A percentile compares a stretch with the other conserved stretches of the same genome.
Evolutionary conservation across 345 rosid genomes (phyloP).

Genomic region (Physaria fendleri): DNA sequence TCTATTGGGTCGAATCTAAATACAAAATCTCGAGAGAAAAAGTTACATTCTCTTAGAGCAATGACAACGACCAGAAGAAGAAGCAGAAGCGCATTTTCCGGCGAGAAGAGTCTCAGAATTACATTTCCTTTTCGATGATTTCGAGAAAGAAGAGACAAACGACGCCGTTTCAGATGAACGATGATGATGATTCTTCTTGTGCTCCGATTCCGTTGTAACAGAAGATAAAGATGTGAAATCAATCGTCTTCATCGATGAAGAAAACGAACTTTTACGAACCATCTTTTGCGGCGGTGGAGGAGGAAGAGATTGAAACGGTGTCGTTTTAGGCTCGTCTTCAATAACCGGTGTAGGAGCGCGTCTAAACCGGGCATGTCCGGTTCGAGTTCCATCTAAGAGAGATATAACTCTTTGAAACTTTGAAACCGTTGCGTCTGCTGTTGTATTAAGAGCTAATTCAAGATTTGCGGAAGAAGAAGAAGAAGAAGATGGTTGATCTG

Average conservation of each 20-base stretch:
- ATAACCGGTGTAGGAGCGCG: conserved; percentile 59
- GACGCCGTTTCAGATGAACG: conserved; percentile 53
- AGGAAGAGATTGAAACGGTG: conserved; percentile 51
- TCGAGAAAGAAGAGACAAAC: conserved; percentile 52
- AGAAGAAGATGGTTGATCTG: conserved; percentile 35
- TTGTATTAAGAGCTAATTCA: conserved; percentile 47
- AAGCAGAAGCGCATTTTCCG: conserved; percentile 48
- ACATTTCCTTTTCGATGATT: conserved; percentile 58
- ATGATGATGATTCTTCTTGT: conserved; percentile 22
- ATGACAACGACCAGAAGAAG: conserved; percentile 74
- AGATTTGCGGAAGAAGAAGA: conserved; percentile 29
- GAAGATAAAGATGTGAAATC: conserved; percentile 60
- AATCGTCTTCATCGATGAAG: conserved; percentile 38
- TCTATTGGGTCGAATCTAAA: not conserved
- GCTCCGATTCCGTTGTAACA: conserved; percentile 34
- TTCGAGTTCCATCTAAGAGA: conserved; percentile 68
- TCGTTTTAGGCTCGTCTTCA: conserved; percentile 27
- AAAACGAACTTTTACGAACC: conserved; percentile 36
- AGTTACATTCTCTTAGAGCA: conserved; percentile 84
- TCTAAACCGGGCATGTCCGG: conserved; percentile 94
- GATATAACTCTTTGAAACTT: conserved; percentile 83
- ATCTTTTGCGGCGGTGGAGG: conserved; percentile 11
- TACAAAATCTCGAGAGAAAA: not conserved
- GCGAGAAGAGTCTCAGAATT: conserved; percentile 56
- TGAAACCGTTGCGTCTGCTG: conserved; percentile 67